Percentiles rank a stretch among this genome's conserved stretches.
Evolutionary conservation across 768 basidiomycete genomes (phyloP).

Genomic region (Xanthoconium purpureum): DNA sequence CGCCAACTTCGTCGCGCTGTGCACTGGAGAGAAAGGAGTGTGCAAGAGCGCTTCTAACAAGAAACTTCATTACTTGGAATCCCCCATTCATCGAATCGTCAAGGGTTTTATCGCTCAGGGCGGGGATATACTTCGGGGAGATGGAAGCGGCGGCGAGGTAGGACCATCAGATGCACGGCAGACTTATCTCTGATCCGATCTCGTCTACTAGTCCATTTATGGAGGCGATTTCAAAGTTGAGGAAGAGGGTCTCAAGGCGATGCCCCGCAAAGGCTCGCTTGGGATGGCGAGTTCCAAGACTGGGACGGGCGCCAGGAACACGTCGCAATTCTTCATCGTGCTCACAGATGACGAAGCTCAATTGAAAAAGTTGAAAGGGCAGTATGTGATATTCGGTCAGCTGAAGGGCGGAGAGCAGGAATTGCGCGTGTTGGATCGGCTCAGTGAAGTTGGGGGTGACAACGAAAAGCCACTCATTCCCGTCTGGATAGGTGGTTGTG

Average conservation of each 20-base stretch:
- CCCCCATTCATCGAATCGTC: slow-evolving; percentile 46
- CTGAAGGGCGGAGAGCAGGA: slow-evolving; percentile 33
- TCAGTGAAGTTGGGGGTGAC: slow-evolving; percentile 33
- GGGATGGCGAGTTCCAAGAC: slow-evolving; percentile 49
- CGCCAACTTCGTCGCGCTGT: slow-evolving; percentile 47
- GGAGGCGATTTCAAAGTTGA: slow-evolving; percentile 51
- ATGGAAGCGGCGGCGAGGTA: slow-evolving; percentile 56
- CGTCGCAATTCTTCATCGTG: slow-evolving; percentile 51
- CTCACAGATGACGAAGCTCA: slow-evolving; percentile 40
- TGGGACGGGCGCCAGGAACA: slow-evolving; percentile 44
- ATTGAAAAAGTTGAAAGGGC: slow-evolving; percentile 47
- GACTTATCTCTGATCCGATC: slow-evolving; percentile 9
- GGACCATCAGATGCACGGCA: slow-evolving; percentile 8
- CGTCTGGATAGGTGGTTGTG: slow-evolving; percentile 46
- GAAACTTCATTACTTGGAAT: slow-evolving; percentile 41
- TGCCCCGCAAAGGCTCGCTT: slow-evolving; percentile 41
- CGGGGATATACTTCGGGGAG: slow-evolving; percentile 51
- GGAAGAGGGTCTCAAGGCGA: slow-evolving; percentile 45
- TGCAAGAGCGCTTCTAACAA: slow-evolving; percentile 48
- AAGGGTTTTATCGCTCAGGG: slow-evolving; percentile 51
- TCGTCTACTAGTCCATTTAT: slow-evolving; percentile 39
- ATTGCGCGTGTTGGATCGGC: slow-evolving; percentile 33
- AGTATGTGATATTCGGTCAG: slow-evolving; percentile 46
- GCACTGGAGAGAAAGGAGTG: slow-evolving; percentile 42
- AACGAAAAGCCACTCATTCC: slow-evolving; percentile 35